These are phyloP conservation scores for Penicillium cataractarum DNA, from an alignment of 495 filamentous ascomycete genomes.

Conservation along the genomic window DNA sequence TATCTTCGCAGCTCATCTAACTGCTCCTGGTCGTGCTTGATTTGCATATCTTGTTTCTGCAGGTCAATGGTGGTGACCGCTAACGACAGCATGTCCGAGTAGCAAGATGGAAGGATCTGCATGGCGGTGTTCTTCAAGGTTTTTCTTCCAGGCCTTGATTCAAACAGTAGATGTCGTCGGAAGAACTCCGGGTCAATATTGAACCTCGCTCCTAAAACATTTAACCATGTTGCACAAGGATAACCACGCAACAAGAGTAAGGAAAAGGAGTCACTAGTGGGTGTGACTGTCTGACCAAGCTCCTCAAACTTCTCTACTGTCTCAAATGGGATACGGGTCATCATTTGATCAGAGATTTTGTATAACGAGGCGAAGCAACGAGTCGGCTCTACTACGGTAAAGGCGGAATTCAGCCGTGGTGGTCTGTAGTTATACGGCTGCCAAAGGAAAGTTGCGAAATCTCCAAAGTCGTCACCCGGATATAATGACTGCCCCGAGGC, in stretches of 20 bases:
- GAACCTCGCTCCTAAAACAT: neutral
- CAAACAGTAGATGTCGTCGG: neutral
- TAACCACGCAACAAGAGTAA: neutral
- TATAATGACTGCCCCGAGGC: neutral
- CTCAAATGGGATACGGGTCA: neutral
- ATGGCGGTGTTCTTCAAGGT: neutral
- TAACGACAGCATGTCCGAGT: neutral
- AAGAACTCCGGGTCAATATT: neutral
- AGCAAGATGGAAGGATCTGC: neutral
- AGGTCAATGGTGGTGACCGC: neutral
- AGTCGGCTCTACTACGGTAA: too few species aligned
- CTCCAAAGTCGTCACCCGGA: neutral
- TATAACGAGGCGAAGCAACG: too few species aligned
- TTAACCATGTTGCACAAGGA: neutral
- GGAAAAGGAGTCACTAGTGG: neutral
- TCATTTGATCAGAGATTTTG: neutral
- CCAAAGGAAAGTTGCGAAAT: neutral
- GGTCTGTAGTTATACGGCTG: neutral
- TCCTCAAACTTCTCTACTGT: neutral
- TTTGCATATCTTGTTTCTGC: neutral
- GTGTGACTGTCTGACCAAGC: neutral
- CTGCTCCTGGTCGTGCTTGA: neutral
- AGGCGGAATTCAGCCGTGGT: neutral
- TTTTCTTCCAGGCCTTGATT: neutral
- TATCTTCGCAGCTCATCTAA: neutral